Conservation (phyloP, 768 basidiomycete species). For the Auricularia heimuer region DNA sequence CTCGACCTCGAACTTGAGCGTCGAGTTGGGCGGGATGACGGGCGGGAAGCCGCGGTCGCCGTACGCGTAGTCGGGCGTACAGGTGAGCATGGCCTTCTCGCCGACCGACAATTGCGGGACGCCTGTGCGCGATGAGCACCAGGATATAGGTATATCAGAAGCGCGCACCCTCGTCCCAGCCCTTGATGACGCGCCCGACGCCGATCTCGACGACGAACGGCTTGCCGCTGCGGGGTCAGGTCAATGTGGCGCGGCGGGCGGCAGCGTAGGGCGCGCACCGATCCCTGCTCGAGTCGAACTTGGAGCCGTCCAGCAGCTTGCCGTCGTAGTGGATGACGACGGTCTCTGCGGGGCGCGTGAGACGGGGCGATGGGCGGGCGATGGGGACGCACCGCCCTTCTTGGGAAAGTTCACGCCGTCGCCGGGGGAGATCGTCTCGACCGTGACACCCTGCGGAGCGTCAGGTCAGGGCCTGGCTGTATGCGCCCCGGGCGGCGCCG, state of each 20-base stretch:
- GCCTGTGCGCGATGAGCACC: constrained; percentile 32
- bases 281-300: constrained; percentile 70
- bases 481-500: neutral
- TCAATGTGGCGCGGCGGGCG: neutral
- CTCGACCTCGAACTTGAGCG: constrained; percentile 76
- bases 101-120: constrained; percentile 71
- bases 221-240: constrained; percentile 5
- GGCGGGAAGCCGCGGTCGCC: constrained; percentile 41
- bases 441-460: constrained; percentile 51
- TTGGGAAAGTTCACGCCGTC: constrained; percentile 59
- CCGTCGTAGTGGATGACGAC: constrained; percentile 78
- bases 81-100: constrained; percentile 56
- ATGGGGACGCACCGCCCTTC: constrained; percentile 48
- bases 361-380: constrained; percentile 10
- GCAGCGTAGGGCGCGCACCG: constrained; percentile 37
- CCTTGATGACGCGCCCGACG: constrained; percentile 73
- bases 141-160: constrained; percentile 1
- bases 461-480: neutral
- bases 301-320: constrained; percentile 48
- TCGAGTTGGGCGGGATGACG: constrained; percentile 66
- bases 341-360: constrained; percentile 33
- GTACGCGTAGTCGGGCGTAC: constrained; percentile 64
- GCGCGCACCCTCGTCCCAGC: constrained; percentile 78
- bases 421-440: constrained; percentile 49
- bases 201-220: constrained; percentile 70